These are phyloP conservation scores for Lactifluus echinatus DNA, from an alignment of 768 basidiomycete species.

Conservation along the genomic window DNA sequence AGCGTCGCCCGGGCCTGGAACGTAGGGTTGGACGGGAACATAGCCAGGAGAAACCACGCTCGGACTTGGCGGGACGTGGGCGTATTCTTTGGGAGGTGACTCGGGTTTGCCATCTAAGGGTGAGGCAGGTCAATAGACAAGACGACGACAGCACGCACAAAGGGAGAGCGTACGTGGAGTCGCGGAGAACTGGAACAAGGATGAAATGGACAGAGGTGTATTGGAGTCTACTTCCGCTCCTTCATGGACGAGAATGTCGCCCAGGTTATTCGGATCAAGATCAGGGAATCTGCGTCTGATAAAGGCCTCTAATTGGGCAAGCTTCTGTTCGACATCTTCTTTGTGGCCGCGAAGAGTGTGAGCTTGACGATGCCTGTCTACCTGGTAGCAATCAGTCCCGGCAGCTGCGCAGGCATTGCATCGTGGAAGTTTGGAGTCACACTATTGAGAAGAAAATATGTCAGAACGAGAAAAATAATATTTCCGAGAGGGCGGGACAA, in stretches of 20 bases:
- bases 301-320: conserved; percentile 68
- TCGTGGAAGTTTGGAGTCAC: conserved; percentile 84
- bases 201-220: conserved; percentile 13
- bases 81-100: conserved; percentile 29
- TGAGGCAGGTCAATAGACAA: conserved; percentile 7
- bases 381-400: conserved; percentile 73
- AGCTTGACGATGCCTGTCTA: conserved; percentile 81
- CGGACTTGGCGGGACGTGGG: conserved; percentile 30
- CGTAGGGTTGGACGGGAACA: conserved; percentile 38
- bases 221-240: conserved; percentile 44
- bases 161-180: conserved; percentile 20
- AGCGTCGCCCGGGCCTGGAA: conserved; percentile 30
- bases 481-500: conserved; percentile 34
- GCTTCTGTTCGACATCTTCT: conserved; percentile 72
- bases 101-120: conserved; percentile 23
- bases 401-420: conserved; percentile 81
- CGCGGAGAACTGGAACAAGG: conserved; percentile 26
- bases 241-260: conserved; percentile 54
- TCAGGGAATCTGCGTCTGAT: conserved; percentile 64
- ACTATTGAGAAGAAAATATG: conserved; percentile 37
- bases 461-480: conserved; percentile 23
- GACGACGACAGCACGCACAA: conserved; percentile 13
- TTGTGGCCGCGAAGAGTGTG: conserved; percentile 79
- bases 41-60: conserved; percentile 39
- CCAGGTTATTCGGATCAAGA: conserved; percentile 58